Conservation (phyloP, 2,329 filamentous ascomycete species). For the Teratosphaeria viscida region DNA sequence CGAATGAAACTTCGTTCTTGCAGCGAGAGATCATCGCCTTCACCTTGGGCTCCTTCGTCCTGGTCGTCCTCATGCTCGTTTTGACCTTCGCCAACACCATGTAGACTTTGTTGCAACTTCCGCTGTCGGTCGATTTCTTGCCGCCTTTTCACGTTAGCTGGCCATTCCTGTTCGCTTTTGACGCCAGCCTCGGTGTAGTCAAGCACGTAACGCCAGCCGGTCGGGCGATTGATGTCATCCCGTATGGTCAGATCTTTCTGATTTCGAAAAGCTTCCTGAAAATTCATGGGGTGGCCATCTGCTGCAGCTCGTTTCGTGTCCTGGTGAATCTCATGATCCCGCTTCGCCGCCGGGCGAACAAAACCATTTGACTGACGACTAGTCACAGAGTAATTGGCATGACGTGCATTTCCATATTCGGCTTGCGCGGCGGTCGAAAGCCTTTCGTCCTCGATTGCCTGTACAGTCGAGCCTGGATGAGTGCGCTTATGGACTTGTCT, state of each 20-base stretch:
- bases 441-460: not conserved
- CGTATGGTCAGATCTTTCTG: conserved; percentile 33
- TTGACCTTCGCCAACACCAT: conserved; percentile 21
- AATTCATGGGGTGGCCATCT: conserved; percentile 29
- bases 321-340: not conserved
- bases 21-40: conserved; percentile 18
- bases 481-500: not conserved
- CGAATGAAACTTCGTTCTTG: conserved; percentile 29
- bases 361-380: not conserved
- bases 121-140: conserved; percentile 22
- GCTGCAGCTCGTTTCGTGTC: conserved; percentile 3
- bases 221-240: conserved; percentile 34
- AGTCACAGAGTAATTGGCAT: not conserved
- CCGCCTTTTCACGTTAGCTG: conserved; percentile 34
- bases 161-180: conserved; percentile 40
- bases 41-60: conserved; percentile 5
- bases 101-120: conserved; percentile 11
- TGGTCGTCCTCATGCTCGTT: conserved; percentile 22
- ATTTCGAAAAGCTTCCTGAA: conserved; percentile 26
- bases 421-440: not conserved
- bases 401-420: not conserved
- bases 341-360: not conserved
- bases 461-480: not conserved
- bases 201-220: conserved; percentile 42
- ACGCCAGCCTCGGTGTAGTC: conserved; percentile 40